These are phyloP conservation scores for Arthrobotrys sinensis DNA, from an alignment of 2,329 filamentous ascomycete genomes.

Conservation along the genomic window DNA sequence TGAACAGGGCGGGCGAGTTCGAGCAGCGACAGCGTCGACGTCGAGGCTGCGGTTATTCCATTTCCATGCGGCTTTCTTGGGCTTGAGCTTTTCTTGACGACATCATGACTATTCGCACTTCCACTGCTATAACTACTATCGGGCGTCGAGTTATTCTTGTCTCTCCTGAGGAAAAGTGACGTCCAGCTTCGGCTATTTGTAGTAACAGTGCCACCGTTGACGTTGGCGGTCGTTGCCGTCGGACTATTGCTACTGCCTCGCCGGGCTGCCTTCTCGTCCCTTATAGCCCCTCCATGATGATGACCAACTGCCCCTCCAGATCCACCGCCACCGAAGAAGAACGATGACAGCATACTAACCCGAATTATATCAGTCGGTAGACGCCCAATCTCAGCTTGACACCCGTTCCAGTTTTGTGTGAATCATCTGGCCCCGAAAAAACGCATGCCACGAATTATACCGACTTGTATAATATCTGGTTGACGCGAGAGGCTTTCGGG, in stretches of 20 bases:
- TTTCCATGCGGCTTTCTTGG: not conserved
- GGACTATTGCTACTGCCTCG: slow-evolving; percentile 37
- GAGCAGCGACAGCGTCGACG: slow-evolving; percentile 41
- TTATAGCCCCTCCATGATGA: slow-evolving; percentile 39
- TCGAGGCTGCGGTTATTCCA: slow-evolving; percentile 19
- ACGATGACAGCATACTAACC: slow-evolving; percentile 51
- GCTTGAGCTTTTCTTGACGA: slow-evolving; percentile 14
- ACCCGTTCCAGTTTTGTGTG: slow-evolving; percentile 44
- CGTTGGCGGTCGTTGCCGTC: slow-evolving; percentile 1
- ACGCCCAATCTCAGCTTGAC: slow-evolving; percentile 57
- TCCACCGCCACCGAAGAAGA: slow-evolving; percentile 53
- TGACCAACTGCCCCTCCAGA: slow-evolving; percentile 37
- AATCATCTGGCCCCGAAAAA: slow-evolving; percentile 52
- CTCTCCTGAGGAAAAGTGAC: slow-evolving; percentile 46
- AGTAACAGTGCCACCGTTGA: slow-evolving; percentile 16
- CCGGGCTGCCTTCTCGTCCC: slow-evolving; percentile 51
- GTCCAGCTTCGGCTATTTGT: slow-evolving; percentile 58
- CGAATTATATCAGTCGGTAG: slow-evolving; percentile 22
- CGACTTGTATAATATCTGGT: slow-evolving; percentile 32
- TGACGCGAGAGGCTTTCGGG: slow-evolving; percentile 39
- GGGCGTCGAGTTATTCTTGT: slow-evolving; percentile 33
- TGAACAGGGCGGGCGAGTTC: slow-evolving; percentile 37
- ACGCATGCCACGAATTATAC: slow-evolving; percentile 59
- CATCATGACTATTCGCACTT: slow-evolving; percentile 11
- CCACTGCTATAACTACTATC: slow-evolving; percentile 24